phyloP scores from a whole-genome alignment of 2,329 filamentous ascomycete genomes.

The Huntiella decipiens region DNA sequence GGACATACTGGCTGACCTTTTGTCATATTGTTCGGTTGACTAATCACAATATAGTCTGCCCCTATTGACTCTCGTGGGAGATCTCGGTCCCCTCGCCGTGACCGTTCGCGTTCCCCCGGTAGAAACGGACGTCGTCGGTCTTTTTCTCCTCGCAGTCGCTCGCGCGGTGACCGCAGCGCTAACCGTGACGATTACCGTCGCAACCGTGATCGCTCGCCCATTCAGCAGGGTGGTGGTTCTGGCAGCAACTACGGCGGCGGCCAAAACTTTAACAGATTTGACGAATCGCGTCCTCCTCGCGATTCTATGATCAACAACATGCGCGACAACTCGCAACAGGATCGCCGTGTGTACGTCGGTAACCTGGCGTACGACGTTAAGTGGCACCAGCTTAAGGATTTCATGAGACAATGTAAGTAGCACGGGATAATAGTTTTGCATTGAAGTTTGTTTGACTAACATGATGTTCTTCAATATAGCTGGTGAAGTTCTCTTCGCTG shows the following conservation, averaged over 20 bases:
- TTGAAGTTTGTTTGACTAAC: not conserved
- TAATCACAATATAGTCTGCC: slow-evolving; percentile 2
- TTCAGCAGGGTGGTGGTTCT: slow-evolving; percentile 51
- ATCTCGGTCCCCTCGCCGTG: slow-evolving; percentile 58
- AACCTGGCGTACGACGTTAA: slow-evolving; percentile 99
- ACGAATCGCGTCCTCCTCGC: slow-evolving; percentile 67
- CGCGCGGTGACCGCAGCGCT: slow-evolving; percentile 32
- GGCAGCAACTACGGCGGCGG: slow-evolving; percentile 43
- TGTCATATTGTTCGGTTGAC: not conserved
- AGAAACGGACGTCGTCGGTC: slow-evolving; percentile 51
- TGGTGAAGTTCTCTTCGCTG: slow-evolving; percentile 97
- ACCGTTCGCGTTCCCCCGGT: slow-evolving; percentile 68
- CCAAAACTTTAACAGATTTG: slow-evolving; percentile 53
- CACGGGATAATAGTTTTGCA: slow-evolving; percentile 1
- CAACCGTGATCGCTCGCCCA: slow-evolving; percentile 61
- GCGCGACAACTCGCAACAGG: slow-evolving; percentile 88
- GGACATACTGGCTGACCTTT: not conserved
- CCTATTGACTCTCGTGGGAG: slow-evolving; percentile 43
- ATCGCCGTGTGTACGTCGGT: slow-evolving; percentile 97
- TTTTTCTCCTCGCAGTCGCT: slow-evolving; percentile 62
- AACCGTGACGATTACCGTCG: slow-evolving; percentile 63
- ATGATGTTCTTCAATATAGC: slow-evolving; percentile 32
- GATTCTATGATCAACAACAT: slow-evolving; percentile 94
- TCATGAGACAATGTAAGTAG: slow-evolving; percentile 92
- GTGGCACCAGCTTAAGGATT: slow-evolving; percentile 99